Conservation (phyloP, 345 rosid species). For the Boechera stricta region DNA sequence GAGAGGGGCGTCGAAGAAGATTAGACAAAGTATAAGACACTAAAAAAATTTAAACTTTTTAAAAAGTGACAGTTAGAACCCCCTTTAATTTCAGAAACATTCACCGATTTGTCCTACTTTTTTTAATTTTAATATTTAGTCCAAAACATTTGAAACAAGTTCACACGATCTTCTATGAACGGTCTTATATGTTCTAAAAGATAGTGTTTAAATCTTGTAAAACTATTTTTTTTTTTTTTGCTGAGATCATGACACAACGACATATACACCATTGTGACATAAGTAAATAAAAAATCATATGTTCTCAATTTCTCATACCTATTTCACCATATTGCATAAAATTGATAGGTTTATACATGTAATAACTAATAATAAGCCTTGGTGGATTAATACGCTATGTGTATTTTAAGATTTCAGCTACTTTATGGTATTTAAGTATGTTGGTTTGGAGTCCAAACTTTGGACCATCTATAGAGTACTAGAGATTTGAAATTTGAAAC, state of each 20-base stretch:
- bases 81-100: conserved; percentile 22
- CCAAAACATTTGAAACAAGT: conserved; percentile 23
- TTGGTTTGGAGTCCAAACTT: conserved; percentile 10
- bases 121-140: background rate
- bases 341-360: background rate
- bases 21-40: conserved; percentile 36
- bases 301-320: background rate
- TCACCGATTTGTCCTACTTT: conserved; percentile 23
- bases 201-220: conserved; percentile 1
- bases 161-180: conserved; percentile 29
- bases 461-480: background rate
- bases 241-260: background rate
- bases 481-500: conserved; percentile 5
- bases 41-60: background rate
- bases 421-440: conserved; percentile 2
- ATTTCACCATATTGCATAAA: background rate
- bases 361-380: background rate
- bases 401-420: background rate
- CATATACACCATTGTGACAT: background rate
- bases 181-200: conserved; percentile 1
- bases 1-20: conserved; percentile 31
- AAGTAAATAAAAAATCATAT: no score
- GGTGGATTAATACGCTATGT: background rate
- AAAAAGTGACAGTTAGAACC: conserved; percentile 26
- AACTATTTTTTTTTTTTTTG: background rate